Conservation (phyloP, 176 grass and related monocot species). For the Eragrostis curvula region DNA sequence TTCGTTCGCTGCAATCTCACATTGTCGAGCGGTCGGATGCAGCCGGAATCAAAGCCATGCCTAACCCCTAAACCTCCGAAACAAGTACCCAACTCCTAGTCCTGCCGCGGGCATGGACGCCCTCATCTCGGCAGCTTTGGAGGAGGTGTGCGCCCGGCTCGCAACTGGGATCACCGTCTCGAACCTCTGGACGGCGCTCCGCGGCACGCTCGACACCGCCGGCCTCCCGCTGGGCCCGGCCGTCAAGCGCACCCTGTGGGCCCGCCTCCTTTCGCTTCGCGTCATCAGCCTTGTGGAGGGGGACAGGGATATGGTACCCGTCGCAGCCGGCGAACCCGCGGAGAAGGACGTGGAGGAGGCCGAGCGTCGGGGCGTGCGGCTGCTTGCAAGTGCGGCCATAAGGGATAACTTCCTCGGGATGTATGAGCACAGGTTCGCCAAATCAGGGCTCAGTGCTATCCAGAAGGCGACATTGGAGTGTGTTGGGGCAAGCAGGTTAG, state of each 20-base stretch:
- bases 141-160: constrained; percentile 67
- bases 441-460: constrained; percentile 59
- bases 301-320: constrained; percentile 44
- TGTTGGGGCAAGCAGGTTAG: constrained; percentile 77
- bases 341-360: constrained; percentile 64
- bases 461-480: constrained; percentile 67
- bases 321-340: constrained; percentile 52
- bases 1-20: background rate
- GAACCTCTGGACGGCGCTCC: constrained; percentile 49
- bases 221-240: constrained; percentile 48
- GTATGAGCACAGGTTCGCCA: constrained; percentile 72
- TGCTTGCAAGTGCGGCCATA: constrained; percentile 58
- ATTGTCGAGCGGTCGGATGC: background rate
- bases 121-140: constrained; percentile 60
- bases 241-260: constrained; percentile 70
- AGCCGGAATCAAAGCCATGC: background rate
- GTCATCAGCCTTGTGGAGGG: constrained; percentile 58
- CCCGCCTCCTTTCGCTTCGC: constrained; percentile 61
- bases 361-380: constrained; percentile 55
- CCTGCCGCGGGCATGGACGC: constrained; percentile 56
- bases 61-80: background rate
- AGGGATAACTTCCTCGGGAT: constrained; percentile 88
- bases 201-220: constrained; percentile 36
- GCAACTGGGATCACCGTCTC: constrained; percentile 49
- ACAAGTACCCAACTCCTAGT: background rate